These are phyloP conservation scores for Micromonas pusilla DNA, from an alignment of 139 green algal genomes.

Conservation along the genomic window DNA sequence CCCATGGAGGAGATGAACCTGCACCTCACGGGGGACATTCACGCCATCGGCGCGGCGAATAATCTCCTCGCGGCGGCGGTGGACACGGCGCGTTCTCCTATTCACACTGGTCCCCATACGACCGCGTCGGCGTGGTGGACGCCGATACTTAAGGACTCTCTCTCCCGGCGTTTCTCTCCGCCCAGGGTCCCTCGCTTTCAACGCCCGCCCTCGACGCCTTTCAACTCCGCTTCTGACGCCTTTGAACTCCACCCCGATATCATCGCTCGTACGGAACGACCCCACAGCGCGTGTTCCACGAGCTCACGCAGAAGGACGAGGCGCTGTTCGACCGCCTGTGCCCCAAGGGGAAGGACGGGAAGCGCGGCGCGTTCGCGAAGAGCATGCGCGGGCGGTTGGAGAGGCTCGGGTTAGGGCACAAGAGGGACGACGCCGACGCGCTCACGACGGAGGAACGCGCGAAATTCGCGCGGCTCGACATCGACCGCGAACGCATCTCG, in stretches of 20 bases:
- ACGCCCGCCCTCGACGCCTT: too few relatives aligned
- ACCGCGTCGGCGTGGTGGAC: too few relatives aligned
- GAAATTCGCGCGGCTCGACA: slow-evolving; percentile 86
- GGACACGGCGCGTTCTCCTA: slow-evolving; percentile 54
- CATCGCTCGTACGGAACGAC: background rate
- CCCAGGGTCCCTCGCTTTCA: too few relatives aligned
- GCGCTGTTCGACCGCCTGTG: slow-evolving; percentile 84
- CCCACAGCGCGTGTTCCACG: background rate
- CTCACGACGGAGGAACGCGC: slow-evolving; percentile 77
- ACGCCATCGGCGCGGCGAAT: slow-evolving; percentile 94
- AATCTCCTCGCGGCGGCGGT: slow-evolving; percentile 95
- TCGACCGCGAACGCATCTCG: slow-evolving; percentile 80
- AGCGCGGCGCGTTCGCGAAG: slow-evolving; percentile 68
- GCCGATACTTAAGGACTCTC: too few relatives aligned
- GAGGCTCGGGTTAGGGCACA: slow-evolving; percentile 88
- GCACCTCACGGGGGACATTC: slow-evolving; percentile 93
- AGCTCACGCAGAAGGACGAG: slow-evolving; percentile 49
- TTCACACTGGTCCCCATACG: too few relatives aligned
- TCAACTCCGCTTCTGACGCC: too few relatives aligned
- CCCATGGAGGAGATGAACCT: slow-evolving; percentile 75
- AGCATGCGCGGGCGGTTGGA: slow-evolving; percentile 80
- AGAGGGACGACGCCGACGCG: slow-evolving; percentile 75
- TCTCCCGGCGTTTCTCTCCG: too few relatives aligned
- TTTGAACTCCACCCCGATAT: too few relatives aligned
- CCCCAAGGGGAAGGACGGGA: slow-evolving; percentile 54